Base-by-base conservation (phyloP, 768 basidiomycete genomes). In the Kwoniella mangroviensis region DNA sequence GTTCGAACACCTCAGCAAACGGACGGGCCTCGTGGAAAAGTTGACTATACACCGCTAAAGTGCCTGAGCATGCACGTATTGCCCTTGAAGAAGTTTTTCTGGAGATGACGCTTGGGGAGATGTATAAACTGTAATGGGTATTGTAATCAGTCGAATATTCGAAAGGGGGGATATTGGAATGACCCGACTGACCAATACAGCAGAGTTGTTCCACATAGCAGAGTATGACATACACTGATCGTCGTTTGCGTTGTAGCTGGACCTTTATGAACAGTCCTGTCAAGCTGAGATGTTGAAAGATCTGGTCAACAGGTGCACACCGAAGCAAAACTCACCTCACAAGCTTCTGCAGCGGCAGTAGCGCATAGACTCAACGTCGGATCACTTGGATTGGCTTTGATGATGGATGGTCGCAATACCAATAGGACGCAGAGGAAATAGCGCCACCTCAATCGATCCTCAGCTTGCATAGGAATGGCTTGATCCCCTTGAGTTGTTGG, bases 261-360 rank as follows among this genome's bases (percentile, higher is more conserved):
- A 40, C 53, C 54, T 51, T 71, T 66, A 34, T 66, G 65, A 21
- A 71, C 70, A 17, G 67, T 71, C 17, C 70, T 45, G 10, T 60
- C 70, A 21, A 71, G 54, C 66, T 51, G 51, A 17, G 34, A 34
- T 4, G 34, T 34, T 34, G 34, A 7, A 34, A 34, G 34, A 34
- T 34, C 34, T 34, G 34, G 5, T 15, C 21, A 19, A 28, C 60
- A 53, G 19, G 26, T 15, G 9, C 4, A 43, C n/a, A 61, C 6
- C 34, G 19, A 28, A 45, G 57, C 19, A 21, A 34, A 42, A 60
- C 70, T 49, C 34, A 71, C 70, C 66, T 71, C 70, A 51, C 70
- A 71, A 15, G 65, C 65, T 40, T 71, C 70, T 17, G 70, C 70
- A 11, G 70, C 70, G 11, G 70, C 70, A 22, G 59, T 67, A 11